Conservation (phyloP, 768 basidiomycete species). For the Gymnopilus dilepis region DNA sequence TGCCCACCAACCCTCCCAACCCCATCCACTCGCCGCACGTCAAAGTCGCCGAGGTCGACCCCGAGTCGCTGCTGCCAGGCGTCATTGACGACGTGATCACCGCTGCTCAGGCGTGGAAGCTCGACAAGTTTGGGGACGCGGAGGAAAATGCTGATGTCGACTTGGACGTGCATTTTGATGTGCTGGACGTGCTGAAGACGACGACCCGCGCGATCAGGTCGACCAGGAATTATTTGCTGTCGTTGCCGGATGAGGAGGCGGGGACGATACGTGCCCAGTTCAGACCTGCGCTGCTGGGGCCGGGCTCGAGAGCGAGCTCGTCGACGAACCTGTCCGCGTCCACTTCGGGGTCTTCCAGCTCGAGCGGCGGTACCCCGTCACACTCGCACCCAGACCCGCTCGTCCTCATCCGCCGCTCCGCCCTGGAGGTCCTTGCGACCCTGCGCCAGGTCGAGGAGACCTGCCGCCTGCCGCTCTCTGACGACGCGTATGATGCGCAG, state of each 20-base stretch:
- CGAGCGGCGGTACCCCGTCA: no score
- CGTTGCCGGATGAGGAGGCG: constrained; percentile 77
- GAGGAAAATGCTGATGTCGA: constrained; percentile 21
- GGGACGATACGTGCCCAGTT: constrained; percentile 61
- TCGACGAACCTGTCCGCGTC: constrained; percentile 21
- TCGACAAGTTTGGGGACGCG: constrained; percentile 29
- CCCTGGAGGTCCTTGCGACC: constrained; percentile 82
- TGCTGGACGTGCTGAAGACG: constrained; percentile 74
- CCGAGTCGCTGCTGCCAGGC: constrained; percentile 76
- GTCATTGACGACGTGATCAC: constrained; percentile 76
- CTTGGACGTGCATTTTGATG: constrained; percentile 45
- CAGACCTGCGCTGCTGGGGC: constrained; percentile 53
- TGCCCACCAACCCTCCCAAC: constrained; percentile 47
- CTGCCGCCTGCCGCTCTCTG: constrained; percentile 73
- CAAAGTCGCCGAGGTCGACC: constrained; percentile 74
- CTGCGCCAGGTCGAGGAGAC: constrained; percentile 83
- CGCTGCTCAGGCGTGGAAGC: constrained; percentile 67
- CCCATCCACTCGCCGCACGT: constrained; percentile 58
- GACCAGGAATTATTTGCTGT: constrained; percentile 82
- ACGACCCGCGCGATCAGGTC: constrained; percentile 84
- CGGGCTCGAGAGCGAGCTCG: constrained; percentile 32
- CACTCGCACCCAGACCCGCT: constrained; percentile 58
- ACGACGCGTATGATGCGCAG: constrained; percentile 84
- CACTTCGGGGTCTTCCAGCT: constrained; percentile 19
- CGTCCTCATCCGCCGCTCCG: constrained; percentile 72